Percentiles rank a stretch among this genome's conserved stretches.
These are phyloP conservation scores for Suillus variegatus DNA, from an alignment of 768 basidiomycete species.

Conservation along the genomic window DNA sequence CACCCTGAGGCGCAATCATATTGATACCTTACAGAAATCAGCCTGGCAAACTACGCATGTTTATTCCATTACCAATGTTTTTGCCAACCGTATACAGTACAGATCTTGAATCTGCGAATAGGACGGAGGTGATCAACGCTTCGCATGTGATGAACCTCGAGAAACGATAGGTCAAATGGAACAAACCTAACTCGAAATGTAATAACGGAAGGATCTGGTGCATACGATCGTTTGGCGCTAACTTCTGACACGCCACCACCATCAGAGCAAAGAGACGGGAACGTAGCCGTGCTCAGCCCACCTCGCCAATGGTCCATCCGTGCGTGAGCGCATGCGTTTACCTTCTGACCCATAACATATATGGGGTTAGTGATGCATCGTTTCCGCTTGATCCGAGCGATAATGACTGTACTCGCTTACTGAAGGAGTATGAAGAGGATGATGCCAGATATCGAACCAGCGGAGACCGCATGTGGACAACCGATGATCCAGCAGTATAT, in stretches of 20 bases:
- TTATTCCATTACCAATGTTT: slow-evolving; percentile 2
- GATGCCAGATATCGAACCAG: background rate
- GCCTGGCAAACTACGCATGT: slow-evolving; percentile 4
- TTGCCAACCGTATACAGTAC: slow-evolving; percentile 1
- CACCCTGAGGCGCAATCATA: background rate
- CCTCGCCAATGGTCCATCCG: background rate
- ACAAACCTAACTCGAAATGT: slow-evolving; percentile 4
- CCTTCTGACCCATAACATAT: background rate
- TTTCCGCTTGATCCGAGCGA: slow-evolving; percentile 3
- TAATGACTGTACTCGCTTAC: background rate
- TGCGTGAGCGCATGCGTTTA: background rate
- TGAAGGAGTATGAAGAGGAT: background rate
- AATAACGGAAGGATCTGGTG: background rate
- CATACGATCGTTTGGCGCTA: background rate
- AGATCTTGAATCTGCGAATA: slow-evolving; percentile 5
- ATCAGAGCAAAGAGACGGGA: background rate
- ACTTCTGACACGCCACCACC: background rate
- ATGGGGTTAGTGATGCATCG: background rate
- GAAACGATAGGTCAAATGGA: background rate
- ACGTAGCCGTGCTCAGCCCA: background rate
- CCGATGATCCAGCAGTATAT: background rate
- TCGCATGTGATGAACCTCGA: slow-evolving; percentile 1
- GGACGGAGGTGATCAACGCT: slow-evolving; percentile 4
- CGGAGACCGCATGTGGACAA: background rate
- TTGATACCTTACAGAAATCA: background rate